Evolutionary conservation across 768 basidiomycete species (phyloP), one percentile per base, ranked within the genome.

Genomic region (Suillus subluteus): DNA sequence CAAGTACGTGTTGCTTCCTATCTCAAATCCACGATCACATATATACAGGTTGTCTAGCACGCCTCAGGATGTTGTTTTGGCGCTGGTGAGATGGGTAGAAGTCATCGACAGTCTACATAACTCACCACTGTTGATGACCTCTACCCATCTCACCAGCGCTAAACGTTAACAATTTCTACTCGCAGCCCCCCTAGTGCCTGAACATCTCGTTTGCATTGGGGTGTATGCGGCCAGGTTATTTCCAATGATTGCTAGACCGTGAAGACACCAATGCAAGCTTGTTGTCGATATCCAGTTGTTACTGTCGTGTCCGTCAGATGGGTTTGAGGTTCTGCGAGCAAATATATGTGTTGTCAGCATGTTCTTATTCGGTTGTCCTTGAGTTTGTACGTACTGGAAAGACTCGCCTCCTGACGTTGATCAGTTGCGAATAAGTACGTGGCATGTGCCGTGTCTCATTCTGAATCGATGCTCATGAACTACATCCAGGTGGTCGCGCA

Each of bases 181-280:
- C 43, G 26, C 13, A 26, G 13, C 13, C 16, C 50, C n/a, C 23
- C 23, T 7, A 26, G 4, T 16, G 15, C 23, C 13, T 52, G 23
- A 30, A 52, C 15, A 30, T 16, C 8, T 32, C 4, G 26, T 52
- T 52, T 52, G 26, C 50, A 52, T 52, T 16, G 50, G 48, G 26
- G 2, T 16, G 26, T 30, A 3, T 4, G 2, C 23, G 13, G 13
- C 2, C 6, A 0, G 0, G 21, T n/a, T 11, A n/a, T n/a, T 2
- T n/a, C 11, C 0, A 3, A 26, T 6, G 23, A 50, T 50, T 6
- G 3, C 48, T 50, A 2, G 23, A 50, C 23, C 13, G 23, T 13
- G 0, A 6, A 50, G 12, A 50, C 23, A 13, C 48, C 48, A 50
- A 23, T 50, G 48, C 48, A 15, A 23, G 15, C 23, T 15, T 50